phyloP scores from a whole-genome alignment of 2,329 filamentous ascomycete species.

The Aspergillus hortae region DNA sequence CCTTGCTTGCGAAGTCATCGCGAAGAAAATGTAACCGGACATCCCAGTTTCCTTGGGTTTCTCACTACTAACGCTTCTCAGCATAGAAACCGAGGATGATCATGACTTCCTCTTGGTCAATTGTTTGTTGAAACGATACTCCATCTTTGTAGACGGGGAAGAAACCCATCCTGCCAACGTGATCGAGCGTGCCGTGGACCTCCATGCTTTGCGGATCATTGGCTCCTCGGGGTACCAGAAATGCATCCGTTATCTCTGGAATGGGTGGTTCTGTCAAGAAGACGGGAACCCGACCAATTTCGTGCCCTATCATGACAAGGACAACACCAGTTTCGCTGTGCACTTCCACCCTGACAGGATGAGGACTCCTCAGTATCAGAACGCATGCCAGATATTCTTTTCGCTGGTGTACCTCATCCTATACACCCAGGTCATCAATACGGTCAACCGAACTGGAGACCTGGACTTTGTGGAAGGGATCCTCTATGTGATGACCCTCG shows the following conservation, averaged over 20 bases:
- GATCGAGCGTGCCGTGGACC: slow-evolving; percentile 87
- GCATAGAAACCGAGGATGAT: slow-evolving; percentile 83
- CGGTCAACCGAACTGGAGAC: slow-evolving; percentile 79
- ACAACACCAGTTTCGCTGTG: slow-evolving; percentile 69
- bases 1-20: slow-evolving; percentile 83
- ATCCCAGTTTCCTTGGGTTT: neutral
- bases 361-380: slow-evolving; percentile 89
- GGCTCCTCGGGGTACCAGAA: slow-evolving; percentile 93
- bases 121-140: slow-evolving; percentile 83
- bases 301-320: slow-evolving; percentile 79
- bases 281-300: slow-evolving; percentile 88
- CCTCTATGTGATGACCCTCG: slow-evolving; percentile 86
- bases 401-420: slow-evolving; percentile 78
- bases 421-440: slow-evolving; percentile 90
- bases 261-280: slow-evolving; percentile 94
- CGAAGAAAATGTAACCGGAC: slow-evolving; percentile 61
- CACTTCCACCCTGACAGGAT: slow-evolving; percentile 95
- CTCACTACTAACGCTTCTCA: slow-evolving; percentile 27
- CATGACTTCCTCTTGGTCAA: slow-evolving; percentile 73
- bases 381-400: slow-evolving; percentile 79
- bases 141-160: slow-evolving; percentile 68
- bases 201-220: slow-evolving; percentile 85
- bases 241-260: slow-evolving; percentile 89
- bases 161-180: slow-evolving; percentile 77
- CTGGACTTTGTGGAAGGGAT: slow-evolving; percentile 79